phyloP scores from a whole-genome alignment of 495 filamentous ascomycete genomes.

The Tirmania nivea region DNA sequence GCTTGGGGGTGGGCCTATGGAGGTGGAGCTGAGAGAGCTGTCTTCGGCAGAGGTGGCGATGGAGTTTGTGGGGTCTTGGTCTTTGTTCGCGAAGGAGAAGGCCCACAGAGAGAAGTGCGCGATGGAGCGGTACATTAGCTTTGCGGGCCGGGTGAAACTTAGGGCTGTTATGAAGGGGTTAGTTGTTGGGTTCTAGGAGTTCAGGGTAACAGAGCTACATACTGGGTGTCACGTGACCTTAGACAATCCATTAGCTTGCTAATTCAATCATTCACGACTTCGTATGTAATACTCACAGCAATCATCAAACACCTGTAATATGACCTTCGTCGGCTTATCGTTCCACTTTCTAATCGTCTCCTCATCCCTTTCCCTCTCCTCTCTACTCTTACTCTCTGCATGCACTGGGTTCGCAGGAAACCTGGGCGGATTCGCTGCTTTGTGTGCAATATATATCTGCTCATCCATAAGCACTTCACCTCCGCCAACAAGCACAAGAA shows the following conservation, averaged over 20 bases:
- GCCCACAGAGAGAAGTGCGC: conserved; percentile 87
- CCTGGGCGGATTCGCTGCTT: conserved; percentile 56
- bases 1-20: not conserved
- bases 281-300: conserved; percentile 33
- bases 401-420: conserved; percentile 48
- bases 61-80: not conserved
- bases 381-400: conserved; percentile 31
- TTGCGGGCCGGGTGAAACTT: conserved; percentile 81
- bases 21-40: not conserved
- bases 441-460: conserved; percentile 86
- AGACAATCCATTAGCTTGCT: not conserved
- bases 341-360: conserved; percentile 35
- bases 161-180: conserved; percentile 32
- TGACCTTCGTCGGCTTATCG: conserved; percentile 56
- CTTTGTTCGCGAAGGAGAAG: conserved; percentile 20
- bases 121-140: conserved; percentile 77
- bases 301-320: conserved; percentile 92
- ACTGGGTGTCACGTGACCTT: not conserved
- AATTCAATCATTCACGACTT: conserved; percentile 38
- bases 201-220: not conserved
- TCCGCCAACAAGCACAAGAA: conserved; percentile 67
- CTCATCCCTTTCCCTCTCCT: conserved; percentile 29
- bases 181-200: not conserved
- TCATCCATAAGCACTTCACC: conserved; percentile 81
- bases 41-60: not conserved